Conservation (phyloP, 768 basidiomycete species). For the Tricholoma flavovirens region DNA sequence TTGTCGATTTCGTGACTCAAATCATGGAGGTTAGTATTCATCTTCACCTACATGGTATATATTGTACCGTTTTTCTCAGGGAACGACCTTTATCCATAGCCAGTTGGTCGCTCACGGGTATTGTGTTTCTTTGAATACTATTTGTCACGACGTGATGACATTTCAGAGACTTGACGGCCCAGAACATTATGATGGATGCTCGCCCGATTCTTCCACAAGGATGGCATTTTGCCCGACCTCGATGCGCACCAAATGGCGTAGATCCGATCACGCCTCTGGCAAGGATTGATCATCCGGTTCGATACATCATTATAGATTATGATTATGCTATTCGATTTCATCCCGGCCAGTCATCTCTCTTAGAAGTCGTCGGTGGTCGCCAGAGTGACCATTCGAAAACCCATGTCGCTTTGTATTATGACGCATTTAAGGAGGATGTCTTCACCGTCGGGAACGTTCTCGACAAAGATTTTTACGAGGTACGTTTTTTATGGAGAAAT, state of each 20-base stretch:
- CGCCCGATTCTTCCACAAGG: slow-evolving; percentile 25
- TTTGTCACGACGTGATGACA: not conserved
- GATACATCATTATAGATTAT: slow-evolving; percentile 35
- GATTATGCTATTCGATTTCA: slow-evolving; percentile 19
- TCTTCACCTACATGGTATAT: too few species aligned
- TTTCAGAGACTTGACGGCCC: slow-evolving; percentile 24
- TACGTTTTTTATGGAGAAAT: not conserved
- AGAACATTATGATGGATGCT: slow-evolving; percentile 35
- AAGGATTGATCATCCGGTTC: slow-evolving; percentile 29
- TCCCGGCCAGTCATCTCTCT: slow-evolving; percentile 11
- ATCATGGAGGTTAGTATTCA: slow-evolving; percentile 9
- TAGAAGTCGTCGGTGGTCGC: slow-evolving; percentile 3
- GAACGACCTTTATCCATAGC: slow-evolving; percentile 25
- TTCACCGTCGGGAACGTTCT: slow-evolving; percentile 10
- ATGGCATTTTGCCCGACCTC: slow-evolving; percentile 28
- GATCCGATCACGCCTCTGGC: slow-evolving; percentile 21
- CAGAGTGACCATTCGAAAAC: slow-evolving; percentile 3
- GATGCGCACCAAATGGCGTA: slow-evolving; percentile 25
- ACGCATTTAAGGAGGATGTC: slow-evolving; percentile 8
- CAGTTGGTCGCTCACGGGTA: slow-evolving; percentile 29
- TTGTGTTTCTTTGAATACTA: not conserved
- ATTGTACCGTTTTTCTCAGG: too few species aligned
- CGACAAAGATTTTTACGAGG: slow-evolving; percentile 16
- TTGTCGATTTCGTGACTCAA: slow-evolving; percentile 29
- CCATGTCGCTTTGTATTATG: not conserved